phyloP scores from a whole-genome alignment of 1,139 yeast species.

The Arxiozyma telluris region DNA sequence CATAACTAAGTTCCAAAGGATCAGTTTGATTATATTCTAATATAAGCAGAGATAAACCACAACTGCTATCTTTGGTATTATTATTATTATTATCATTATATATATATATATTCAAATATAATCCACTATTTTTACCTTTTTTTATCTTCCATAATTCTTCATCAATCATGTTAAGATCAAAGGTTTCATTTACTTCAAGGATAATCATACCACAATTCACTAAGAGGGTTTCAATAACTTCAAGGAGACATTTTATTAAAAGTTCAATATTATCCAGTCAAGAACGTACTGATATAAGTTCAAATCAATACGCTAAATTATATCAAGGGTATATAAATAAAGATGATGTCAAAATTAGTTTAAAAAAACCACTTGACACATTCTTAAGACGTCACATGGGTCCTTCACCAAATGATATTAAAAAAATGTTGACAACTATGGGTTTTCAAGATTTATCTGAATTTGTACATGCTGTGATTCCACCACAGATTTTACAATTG shows the following conservation, averaged over 20 bases:
- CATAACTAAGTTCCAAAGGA: too few species aligned
- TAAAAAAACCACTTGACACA: constrained; percentile 47
- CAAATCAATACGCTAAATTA: constrained; percentile 1
- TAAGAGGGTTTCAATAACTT: neutral
- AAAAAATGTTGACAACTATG: constrained; percentile 53
- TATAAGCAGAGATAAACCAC: too few species aligned
- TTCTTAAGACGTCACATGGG: constrained; percentile 90
- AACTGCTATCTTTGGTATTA: too few species aligned
- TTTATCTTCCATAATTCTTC: neutral
- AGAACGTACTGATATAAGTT: neutral
- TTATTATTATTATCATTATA: too few species aligned
- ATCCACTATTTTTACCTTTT: neutral
- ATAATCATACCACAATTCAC: neutral
- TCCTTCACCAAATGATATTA: constrained; percentile 57
- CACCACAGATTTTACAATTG: constrained; percentile 60
- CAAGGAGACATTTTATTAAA: neutral
- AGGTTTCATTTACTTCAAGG: neutral
- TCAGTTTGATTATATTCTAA: neutral
- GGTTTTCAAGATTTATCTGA: constrained; percentile 62
- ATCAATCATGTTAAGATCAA: constrained; percentile 3
- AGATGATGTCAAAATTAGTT: neutral
- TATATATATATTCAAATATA: too few species aligned
- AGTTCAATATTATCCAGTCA: neutral
- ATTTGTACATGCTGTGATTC: constrained; percentile 67
- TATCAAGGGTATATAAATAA: neutral